Percentiles rank a stretch among this genome's conserved stretches.
Evolutionary conservation across 768 basidiomycete genomes (phyloP).

Genomic region (Boletus sp.): DNA sequence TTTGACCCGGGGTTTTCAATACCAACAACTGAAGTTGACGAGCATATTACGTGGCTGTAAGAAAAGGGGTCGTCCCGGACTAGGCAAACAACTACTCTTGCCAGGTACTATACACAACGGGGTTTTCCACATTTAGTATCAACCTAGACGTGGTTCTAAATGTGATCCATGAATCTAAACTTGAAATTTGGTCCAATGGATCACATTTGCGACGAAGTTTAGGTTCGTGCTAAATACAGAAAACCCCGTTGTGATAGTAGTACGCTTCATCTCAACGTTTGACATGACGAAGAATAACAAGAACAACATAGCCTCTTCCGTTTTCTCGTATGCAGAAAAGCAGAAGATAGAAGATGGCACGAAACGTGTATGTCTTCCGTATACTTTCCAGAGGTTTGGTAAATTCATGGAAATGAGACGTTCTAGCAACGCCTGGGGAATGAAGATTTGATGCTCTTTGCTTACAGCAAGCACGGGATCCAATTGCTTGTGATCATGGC

Average conservation of each 20-base stretch:
- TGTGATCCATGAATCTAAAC: too few species aligned
- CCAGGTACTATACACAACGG: too few species aligned
- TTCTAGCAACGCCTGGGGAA: conserved; percentile 54
- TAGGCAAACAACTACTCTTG: background rate
- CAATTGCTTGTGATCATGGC: conserved; percentile 79
- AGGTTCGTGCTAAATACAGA: too few species aligned
- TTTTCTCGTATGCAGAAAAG: conserved; percentile 88
- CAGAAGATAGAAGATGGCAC: conserved; percentile 80
- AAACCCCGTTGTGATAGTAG: too few species aligned
- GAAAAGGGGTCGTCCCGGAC: background rate
- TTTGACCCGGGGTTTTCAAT: too few species aligned
- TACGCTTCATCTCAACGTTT: too few species aligned
- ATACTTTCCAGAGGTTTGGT: background rate
- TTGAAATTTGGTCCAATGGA: too few species aligned
- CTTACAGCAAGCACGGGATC: conserved; percentile 77
- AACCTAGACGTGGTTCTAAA: too few species aligned
- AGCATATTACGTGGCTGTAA: background rate
- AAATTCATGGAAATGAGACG: conserved; percentile 5
- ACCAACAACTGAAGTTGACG: too few species aligned
- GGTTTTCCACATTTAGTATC: too few species aligned
- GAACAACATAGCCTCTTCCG: conserved; percentile 86
- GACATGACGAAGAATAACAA: conserved; percentile 87
- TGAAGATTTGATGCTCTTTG: conserved; percentile 93
- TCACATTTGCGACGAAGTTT: too few species aligned
- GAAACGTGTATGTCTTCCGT: conserved; percentile 51